Conservation (phyloP, 192 early-diverging fungal species). For the Coemansia biformis region DNA sequence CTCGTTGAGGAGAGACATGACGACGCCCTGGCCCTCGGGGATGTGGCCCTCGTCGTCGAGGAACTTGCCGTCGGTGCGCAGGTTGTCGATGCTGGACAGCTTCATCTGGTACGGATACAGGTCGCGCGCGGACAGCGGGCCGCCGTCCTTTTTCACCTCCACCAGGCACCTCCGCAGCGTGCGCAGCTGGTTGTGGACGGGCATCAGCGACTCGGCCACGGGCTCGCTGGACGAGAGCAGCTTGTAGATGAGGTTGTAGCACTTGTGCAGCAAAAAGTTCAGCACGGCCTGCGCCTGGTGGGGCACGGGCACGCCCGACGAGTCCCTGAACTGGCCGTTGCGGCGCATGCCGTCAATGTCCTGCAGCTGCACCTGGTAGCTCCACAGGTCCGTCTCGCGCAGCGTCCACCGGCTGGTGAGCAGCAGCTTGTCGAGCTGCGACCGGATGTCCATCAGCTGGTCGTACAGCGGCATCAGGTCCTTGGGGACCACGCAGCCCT, state of each 20-base stretch:
- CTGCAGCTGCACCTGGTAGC: constrained; percentile 70
- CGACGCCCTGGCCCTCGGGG: constrained; percentile 82
- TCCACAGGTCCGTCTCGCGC: constrained; percentile 74
- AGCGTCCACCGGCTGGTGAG: constrained; percentile 73
- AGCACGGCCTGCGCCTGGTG: constrained; percentile 68
- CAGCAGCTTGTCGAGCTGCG: constrained; percentile 67
- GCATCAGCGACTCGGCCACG: constrained; percentile 75
- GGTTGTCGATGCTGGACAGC: constrained; percentile 71
- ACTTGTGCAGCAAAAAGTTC: constrained; percentile 71
- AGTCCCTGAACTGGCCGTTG: constrained; percentile 79
- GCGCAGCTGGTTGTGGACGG: constrained; percentile 78
- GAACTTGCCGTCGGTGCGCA: constrained; percentile 82
- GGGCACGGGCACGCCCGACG: constrained; percentile 56
- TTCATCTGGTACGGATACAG: constrained; percentile 89
- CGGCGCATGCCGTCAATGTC: constrained; percentile 78
- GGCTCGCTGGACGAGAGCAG: constrained; percentile 74
- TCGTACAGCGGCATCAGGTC: constrained; percentile 58
- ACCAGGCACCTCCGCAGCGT: constrained; percentile 73
- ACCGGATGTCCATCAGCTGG: constrained; percentile 64
- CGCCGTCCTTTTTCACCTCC: constrained; percentile 78
- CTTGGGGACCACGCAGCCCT: constrained; percentile 58
- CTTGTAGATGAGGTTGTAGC: constrained; percentile 81
- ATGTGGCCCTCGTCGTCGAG: constrained; percentile 73
- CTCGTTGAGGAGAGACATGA: constrained; percentile 77
- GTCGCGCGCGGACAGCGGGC: constrained; percentile 64